Conservation (phyloP, 2,329 filamentous ascomycete genomes). For the Fusarium liriodendri region DNA sequence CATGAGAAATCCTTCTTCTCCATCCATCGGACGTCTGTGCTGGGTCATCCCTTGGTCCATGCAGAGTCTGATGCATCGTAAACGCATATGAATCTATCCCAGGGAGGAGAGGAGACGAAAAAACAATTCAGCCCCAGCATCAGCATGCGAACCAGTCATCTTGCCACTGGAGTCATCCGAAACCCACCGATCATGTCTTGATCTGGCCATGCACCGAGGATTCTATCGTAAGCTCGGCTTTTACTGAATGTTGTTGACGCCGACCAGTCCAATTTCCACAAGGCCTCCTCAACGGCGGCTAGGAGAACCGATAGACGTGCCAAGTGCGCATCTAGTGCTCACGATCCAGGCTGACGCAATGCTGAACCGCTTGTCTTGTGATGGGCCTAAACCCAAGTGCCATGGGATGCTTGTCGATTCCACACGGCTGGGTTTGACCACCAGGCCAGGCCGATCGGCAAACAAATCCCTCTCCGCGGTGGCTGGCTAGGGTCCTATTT, state of each 20-base stretch:
- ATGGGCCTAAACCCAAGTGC: constrained; percentile 39
- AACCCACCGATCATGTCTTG: constrained; percentile 4
- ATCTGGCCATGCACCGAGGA: neutral
- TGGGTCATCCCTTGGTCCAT: constrained; percentile 37
- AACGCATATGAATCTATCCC: constrained; percentile 17
- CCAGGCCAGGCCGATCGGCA: constrained; percentile 20
- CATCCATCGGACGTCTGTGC: constrained; percentile 9
- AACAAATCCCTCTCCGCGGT: constrained; percentile 19
- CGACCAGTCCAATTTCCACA: constrained; percentile 35
- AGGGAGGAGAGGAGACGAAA: constrained; percentile 10
- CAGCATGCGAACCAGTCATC: constrained; percentile 34
- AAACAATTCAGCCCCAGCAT: constrained; percentile 28
- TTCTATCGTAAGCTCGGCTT: neutral
- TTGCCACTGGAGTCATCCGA: constrained; percentile 22
- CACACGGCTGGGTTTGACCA: constrained; percentile 20
- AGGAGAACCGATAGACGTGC: constrained; percentile 21
- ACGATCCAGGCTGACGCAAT: constrained; percentile 42
- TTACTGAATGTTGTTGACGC: neutral
- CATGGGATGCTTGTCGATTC: constrained; percentile 35
- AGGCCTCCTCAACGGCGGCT: constrained; percentile 29
- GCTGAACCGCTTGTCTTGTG: constrained; percentile 36
- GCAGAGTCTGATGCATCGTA: constrained; percentile 26
- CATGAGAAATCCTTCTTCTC: constrained; percentile 16
- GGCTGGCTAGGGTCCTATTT: constrained; percentile 27
- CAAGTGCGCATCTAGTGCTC: constrained; percentile 41